phyloP scores from a whole-genome alignment of 2,329 filamentous ascomycete species.

The Setomelanomma holmii region DNA sequence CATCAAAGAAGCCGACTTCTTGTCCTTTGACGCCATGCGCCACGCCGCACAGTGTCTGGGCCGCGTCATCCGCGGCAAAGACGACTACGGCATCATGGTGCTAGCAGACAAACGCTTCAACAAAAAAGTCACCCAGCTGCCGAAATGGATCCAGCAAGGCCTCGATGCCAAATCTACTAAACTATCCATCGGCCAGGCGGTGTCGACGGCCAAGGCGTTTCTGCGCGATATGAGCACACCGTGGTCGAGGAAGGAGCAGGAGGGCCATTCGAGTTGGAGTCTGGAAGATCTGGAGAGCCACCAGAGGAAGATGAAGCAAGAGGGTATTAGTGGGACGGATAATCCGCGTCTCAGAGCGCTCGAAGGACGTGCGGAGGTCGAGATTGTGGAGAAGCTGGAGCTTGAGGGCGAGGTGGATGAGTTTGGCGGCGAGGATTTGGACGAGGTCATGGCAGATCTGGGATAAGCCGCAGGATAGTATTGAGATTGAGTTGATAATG shows the following conservation, averaged over 20 bases:
- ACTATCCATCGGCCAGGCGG: slow-evolving; percentile 93
- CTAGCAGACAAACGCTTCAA: slow-evolving; percentile 92
- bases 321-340: slow-evolving; percentile 69
- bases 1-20: slow-evolving; percentile 95
- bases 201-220: slow-evolving; percentile 87
- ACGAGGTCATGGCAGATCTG: slow-evolving; percentile 47
- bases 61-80: slow-evolving; percentile 92
- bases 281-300: slow-evolving; percentile 77
- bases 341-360: slow-evolving; percentile 48
- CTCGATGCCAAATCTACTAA: slow-evolving; percentile 86
- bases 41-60: slow-evolving; percentile 96
- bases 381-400: slow-evolving; percentile 3
- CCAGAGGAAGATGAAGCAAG: slow-evolving; percentile 76
- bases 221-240: slow-evolving; percentile 90
- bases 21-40: slow-evolving; percentile 99
- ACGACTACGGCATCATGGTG: slow-evolving; percentile 99
- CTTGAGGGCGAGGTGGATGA: slow-evolving; percentile 39
- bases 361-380: slow-evolving; percentile 39
- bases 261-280: slow-evolving; percentile 93
- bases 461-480: no score
- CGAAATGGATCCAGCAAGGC: slow-evolving; percentile 95
- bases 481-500: no score
- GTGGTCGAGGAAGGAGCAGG: slow-evolving; percentile 81
- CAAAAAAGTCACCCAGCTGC: slow-evolving; percentile 87
- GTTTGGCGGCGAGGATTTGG: slow-evolving; percentile 44